Evolutionary conservation across 2,329 filamentous ascomycete species (phyloP), one percentile per base, ranked within the genome.

Genomic region (Paraphoma sp.): DNA sequence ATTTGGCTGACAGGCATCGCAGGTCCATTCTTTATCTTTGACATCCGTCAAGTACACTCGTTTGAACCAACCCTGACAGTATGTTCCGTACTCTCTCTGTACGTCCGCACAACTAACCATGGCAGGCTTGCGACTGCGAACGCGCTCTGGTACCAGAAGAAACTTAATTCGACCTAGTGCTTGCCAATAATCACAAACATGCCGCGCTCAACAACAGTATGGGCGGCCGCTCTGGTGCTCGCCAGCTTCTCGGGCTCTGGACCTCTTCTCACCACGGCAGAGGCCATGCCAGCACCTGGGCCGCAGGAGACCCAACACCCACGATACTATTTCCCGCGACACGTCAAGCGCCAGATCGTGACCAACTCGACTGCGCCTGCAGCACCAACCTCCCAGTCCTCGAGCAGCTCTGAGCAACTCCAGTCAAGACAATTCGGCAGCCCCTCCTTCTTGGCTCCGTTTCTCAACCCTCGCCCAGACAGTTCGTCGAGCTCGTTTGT

Each of bases 21-120:
- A 74, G 71, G 69, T 74, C 69, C 75, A 76, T 66, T 77, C 75
- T 59, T 76, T 76, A 67, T 50, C 49, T 68, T 76, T 77, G 74
- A 76, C 65, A 62, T 67, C 76, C 70, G 80, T 82, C 80, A 82
- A 80, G 73, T 80, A 79, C 81, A 82, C 78, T 83, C 81, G 80
- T 82, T 83, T 82, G 75, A 67, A 71, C 60, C 62, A 60, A 59
- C 67, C 72, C 71, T 73, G 70, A 80, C 75, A 72, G 73, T 75
- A 67, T 45, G 73, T 68, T 45, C n/a, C 18, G n/a, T 12, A 9
- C 36, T 17, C 47, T 8, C 6, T 29, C 28, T 48, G 44, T 48
- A 51, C 57, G 42, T 18, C n/a, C 36, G 10, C 55, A 48, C 56
- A 54, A 57, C 62, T 69, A 48, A 68, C 59, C 54, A 16, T 1